Conservation (phyloP, 2,329 filamentous ascomycete species). For the Xenoacremonium recifei region DNA sequence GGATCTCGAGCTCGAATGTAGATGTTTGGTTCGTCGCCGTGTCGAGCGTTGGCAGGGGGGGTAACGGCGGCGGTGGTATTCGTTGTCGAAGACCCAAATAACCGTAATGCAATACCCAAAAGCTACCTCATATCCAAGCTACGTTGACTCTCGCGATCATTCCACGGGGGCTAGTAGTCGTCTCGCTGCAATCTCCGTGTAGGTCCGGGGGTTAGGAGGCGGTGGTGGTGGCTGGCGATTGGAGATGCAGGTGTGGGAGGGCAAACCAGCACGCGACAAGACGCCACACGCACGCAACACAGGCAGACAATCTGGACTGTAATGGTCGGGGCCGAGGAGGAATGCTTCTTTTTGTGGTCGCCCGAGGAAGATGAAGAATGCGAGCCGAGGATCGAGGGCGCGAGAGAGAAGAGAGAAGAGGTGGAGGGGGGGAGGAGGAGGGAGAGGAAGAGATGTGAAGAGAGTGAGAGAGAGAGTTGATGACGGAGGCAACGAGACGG, state of each 20-base stretch:
- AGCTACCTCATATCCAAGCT: constrained; percentile 36
- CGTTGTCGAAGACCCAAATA: no score
- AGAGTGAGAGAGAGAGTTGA: constrained; percentile 22
- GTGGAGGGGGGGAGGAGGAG: constrained; percentile 13
- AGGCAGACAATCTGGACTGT: constrained; percentile 11
- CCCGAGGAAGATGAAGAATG: constrained; percentile 15
- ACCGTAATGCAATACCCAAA: constrained; percentile 29
- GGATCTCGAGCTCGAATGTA: constrained; percentile 7
- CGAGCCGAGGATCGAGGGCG: constrained; percentile 19
- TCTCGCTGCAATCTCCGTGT: constrained; percentile 7
- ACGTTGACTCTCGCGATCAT: constrained; percentile 17
- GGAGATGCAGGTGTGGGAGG: constrained; percentile 5
- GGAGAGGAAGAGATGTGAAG: constrained; percentile 15
- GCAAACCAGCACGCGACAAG: constrained; percentile 24
- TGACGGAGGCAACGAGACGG: constrained; percentile 24
- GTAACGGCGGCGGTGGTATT: constrained; percentile 14
- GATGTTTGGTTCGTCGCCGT: no score
- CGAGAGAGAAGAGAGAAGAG: not conserved
- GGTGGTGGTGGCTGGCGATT: no score
- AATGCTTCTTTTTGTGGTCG: constrained; percentile 18
- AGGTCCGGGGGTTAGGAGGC: constrained; percentile 11
- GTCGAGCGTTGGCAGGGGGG: constrained; percentile 5
- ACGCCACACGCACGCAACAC: constrained; percentile 16
- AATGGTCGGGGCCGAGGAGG: constrained; percentile 11
- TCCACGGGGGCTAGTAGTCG: no score